Base-by-base conservation (phyloP, 164 flowering plant species). In the Dillenia turbinata region DNA sequence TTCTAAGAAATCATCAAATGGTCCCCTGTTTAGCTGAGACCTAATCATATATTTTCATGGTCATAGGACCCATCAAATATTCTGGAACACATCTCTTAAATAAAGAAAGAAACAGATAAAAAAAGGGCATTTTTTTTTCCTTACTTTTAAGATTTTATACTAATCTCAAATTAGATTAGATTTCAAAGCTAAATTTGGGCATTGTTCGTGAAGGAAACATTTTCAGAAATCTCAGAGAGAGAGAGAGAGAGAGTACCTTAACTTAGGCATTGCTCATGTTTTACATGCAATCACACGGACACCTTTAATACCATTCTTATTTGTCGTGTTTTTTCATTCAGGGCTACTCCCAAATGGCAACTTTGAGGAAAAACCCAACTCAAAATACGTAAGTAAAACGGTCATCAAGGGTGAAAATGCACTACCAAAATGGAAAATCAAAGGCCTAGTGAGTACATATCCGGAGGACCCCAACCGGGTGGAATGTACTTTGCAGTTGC, bases 261-360 rank as follows among this genome's bases (percentile, higher is more conserved):
- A 26, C 1, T 26, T 26, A 5, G 33, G 33, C 33, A 26, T 26
- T 26, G 33, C 3, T 26, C 33, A 26, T 26, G 33, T 26, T 26
- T 26, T 26, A 26, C 33, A 26, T 26, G 5, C 3, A 3, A 26
- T 26, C 33, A 26, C 5, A 26, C 33, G 5, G 7, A 40, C 22
- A 5, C 14, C 44, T 2, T 24, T 44, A 33, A 15, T 46, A 24
- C 47, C 9, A 15, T 22, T 14, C 56, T 65, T 45, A 52, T 49
- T 24, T 13, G 12, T 59, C 9, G 43, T 62, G 19, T 52, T 48
- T 47, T 22, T 44, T 45, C n/a, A n/a, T 66, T 26, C 78, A 87
- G 98, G 90, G 26, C 79, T 85, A n/a, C 80, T 93, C 16, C 78
- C 80, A 24, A 93, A 93, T 85, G 98, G 98, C 26, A 81, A 90